Conservation (phyloP, 768 basidiomycete species). For the Galerina sulciceps region DNA sequence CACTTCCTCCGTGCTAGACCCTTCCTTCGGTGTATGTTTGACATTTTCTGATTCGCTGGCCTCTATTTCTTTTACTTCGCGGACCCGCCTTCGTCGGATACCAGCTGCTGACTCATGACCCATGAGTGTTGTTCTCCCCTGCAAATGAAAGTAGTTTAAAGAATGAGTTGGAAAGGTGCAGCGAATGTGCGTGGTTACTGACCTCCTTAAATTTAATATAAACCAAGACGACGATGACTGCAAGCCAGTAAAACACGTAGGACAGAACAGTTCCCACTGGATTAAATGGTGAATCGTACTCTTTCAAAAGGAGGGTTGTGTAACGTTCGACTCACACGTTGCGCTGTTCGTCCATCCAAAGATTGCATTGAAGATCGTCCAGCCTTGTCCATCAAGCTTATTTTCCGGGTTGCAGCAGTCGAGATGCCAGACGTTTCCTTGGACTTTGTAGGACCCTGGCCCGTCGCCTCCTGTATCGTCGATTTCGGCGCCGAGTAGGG, state of each 20-base stretch:
- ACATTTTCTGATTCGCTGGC: background rate
- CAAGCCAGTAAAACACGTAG: conserved; percentile 93
- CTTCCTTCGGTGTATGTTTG: background rate
- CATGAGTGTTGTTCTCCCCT: conserved; percentile 70
- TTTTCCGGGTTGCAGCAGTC: conserved; percentile 76
- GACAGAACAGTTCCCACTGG: conserved; percentile 78
- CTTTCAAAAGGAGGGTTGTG: background rate
- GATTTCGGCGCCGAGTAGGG: conserved; percentile 71
- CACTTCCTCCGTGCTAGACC: conserved; percentile 6
- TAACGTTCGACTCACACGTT: conserved; percentile 47
- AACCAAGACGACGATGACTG: conserved; percentile 70
- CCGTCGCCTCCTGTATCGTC: conserved; percentile 74
- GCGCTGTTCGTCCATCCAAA: conserved; percentile 91
- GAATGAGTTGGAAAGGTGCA: background rate
- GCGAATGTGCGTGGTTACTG: conserved; percentile 7
- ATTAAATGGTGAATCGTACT: background rate
- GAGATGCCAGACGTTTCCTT: conserved; percentile 88
- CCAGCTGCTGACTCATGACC: conserved; percentile 59
- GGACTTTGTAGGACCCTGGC: conserved; percentile 83
- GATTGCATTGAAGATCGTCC: conserved; percentile 84
- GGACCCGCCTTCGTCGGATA: conserved; percentile 12
- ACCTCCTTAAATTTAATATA: conserved; percentile 70
- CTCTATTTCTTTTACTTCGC: conserved; percentile 13
- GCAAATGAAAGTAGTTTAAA: background rate
- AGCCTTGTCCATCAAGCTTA: conserved; percentile 56